These are phyloP conservation scores for Umbelopsis sp. DNA, from an alignment of 192 early-diverging fungal species.

Conservation along the genomic window DNA sequence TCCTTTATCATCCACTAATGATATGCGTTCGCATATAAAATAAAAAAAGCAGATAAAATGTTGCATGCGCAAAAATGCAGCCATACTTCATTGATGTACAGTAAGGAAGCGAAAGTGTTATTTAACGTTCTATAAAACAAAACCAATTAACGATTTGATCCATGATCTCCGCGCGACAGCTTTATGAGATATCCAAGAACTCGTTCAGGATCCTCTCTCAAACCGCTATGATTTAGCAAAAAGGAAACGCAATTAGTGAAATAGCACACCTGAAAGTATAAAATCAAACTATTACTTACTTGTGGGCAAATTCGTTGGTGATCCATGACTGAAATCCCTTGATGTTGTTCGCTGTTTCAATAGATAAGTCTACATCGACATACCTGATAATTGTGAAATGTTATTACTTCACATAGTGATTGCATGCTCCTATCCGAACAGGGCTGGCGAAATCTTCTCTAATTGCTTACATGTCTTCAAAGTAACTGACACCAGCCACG, in stretches of 20 bases:
- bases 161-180: constrained; percentile 56
- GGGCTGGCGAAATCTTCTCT: neutral
- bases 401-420: neutral
- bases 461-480: constrained; percentile 63
- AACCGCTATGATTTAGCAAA: constrained; percentile 35
- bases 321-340: constrained; percentile 64
- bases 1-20: too few species aligned
- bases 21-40: too few species aligned
- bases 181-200: constrained; percentile 60
- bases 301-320: constrained; percentile 72
- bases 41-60: too few species aligned
- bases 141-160: constrained; percentile 26
- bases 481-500: constrained; percentile 66
- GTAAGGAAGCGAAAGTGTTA: neutral
- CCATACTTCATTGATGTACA: too few species aligned
- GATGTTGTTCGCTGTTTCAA: constrained; percentile 55
- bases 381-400: constrained; percentile 28
- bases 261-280: neutral
- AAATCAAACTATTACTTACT: constrained; percentile 31
- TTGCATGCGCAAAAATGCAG: too few species aligned
- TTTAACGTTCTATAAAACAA: neutral
- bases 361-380: constrained; percentile 63
- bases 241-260: neutral
- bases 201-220: constrained; percentile 52
- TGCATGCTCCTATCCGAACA: neutral